Evolutionary conservation across 1,284 basidiomycete species (phyloP).

Genomic region (Anthracocystis walkeri): DNA sequence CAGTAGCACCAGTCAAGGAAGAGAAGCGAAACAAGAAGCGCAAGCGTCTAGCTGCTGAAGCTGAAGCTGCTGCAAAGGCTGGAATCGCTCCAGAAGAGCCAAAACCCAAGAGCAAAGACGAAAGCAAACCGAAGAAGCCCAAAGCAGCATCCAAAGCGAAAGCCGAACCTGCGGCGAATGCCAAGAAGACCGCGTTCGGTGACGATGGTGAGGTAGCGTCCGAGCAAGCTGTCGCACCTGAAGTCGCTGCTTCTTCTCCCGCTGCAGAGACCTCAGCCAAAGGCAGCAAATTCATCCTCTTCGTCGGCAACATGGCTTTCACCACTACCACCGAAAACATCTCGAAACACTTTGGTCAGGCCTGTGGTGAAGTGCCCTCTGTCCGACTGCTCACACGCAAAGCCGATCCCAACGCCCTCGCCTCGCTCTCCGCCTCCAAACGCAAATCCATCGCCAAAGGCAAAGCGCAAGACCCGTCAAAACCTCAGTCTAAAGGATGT

Average conservation of each 20-base stretch:
- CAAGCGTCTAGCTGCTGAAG: slow-evolving; percentile 48
- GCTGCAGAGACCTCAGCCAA: slow-evolving; percentile 16
- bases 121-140: slow-evolving; percentile 18
- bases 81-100: slow-evolving; percentile 11
- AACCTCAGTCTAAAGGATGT: slow-evolving; percentile 62
- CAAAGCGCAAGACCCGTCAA: slow-evolving; percentile 62
- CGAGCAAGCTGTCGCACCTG: slow-evolving; percentile 21
- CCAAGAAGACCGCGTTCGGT: slow-evolving; percentile 48
- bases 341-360: slow-evolving; percentile 59
- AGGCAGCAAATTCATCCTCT: slow-evolving; percentile 59
- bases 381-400: slow-evolving; percentile 66
- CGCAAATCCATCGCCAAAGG: slow-evolving; percentile 68
- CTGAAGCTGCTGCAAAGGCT: slow-evolving; percentile 11
- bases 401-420: slow-evolving; percentile 50
- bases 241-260: background rate
- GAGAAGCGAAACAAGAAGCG: slow-evolving; percentile 49
- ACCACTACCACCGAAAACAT: slow-evolving; percentile 59
- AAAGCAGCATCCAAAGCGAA: slow-evolving; percentile 19
- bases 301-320: slow-evolving; percentile 69
- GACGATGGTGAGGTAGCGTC: slow-evolving; percentile 42
- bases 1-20: slow-evolving; percentile 28
- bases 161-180: slow-evolving; percentile 11
- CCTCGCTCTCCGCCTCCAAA: slow-evolving; percentile 60
- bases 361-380: slow-evolving; percentile 63
- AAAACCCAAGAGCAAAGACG: slow-evolving; percentile 11